These are phyloP conservation scores for Xylaria cubensis DNA, from an alignment of 495 filamentous ascomycete genomes.

Conservation along the genomic window DNA sequence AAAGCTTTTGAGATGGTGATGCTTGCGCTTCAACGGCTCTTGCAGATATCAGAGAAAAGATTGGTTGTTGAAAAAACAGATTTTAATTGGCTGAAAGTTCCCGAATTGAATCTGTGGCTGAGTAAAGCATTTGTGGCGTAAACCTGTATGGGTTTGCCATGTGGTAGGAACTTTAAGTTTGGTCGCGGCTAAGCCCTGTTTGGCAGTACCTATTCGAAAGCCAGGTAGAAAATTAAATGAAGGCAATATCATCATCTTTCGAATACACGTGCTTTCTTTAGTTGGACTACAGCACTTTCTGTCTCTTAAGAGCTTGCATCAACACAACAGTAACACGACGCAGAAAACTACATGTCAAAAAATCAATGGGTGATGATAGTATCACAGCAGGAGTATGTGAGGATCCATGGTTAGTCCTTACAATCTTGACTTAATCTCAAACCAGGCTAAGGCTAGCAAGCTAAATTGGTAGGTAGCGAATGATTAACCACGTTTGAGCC, in stretches of 20 bases:
- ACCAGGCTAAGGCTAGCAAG: background rate
- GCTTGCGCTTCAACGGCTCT: background rate
- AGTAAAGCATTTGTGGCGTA: slow-evolving; percentile 8
- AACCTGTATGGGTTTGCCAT: background rate
- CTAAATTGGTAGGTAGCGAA: background rate
- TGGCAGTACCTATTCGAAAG: background rate
- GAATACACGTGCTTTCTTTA: background rate
- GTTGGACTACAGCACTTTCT: background rate
- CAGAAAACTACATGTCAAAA: background rate
- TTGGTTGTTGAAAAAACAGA: background rate
- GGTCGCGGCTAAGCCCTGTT: background rate
- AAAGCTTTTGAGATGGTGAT: slow-evolving; percentile 8
- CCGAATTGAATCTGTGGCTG: slow-evolving; percentile 9
- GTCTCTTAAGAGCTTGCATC: background rate
- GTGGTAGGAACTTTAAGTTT: no score
- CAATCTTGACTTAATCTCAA: slow-evolving; percentile 17
- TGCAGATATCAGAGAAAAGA: slow-evolving; percentile 18
- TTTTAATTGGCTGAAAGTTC: slow-evolving; percentile 21
- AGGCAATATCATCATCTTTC: background rate
- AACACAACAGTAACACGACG: background rate
- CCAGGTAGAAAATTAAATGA: background rate
- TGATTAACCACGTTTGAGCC: background rate
- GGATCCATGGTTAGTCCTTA: background rate
- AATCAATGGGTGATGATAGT: background rate
- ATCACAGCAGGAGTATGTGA: background rate